Evolutionary conservation across 805 yeast genomes (phyloP), one percentile per base, ranked within the genome.

Genomic region (Saccharomycopsis lassenensis): DNA sequence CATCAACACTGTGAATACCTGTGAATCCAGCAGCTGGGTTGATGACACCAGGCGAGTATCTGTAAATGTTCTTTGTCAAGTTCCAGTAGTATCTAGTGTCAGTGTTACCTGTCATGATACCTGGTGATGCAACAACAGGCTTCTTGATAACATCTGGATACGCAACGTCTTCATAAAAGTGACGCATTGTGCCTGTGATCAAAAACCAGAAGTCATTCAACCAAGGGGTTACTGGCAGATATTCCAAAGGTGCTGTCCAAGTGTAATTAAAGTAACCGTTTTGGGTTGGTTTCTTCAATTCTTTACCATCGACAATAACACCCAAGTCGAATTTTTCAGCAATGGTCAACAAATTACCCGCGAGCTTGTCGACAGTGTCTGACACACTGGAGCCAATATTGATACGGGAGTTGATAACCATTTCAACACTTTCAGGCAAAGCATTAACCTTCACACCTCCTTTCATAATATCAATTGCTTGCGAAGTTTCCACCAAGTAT

Each of bases 401-500:
- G 37, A 81, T 63, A 50, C 93, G 64, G 49, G 78, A 79, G 55
- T 83, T 80, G 29, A 77, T 62, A 24, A 65, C 50, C 28, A 74
- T 60, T 21, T 57, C 54, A 3, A 71, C 71, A 18, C 62, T 55
- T 51, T 81, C 89, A 2, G 94, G 93, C 31, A 82, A 58, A 1
- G 91, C 86, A 50, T 82, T 82, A 18, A 77, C 65, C 56, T 82
- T 82, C 40, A 74, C 67, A 29, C 93, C 94, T 20, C 91, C 91
- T 8, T 57, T 50, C 41, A 83, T 62, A 17, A 77, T 64, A 48
- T 78, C 85, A 31, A 69, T 63, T 0, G 89, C 80, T 54, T 74
- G 83, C 4, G 83, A 67, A 0, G 89, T 79, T 36, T 65, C 60
- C 17, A 77, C 56, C 34, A 68, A 52, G 43, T 65, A 71, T 39